Conservation (phyloP, 305 asterid species). For the Andrographis paniculata region DNA sequence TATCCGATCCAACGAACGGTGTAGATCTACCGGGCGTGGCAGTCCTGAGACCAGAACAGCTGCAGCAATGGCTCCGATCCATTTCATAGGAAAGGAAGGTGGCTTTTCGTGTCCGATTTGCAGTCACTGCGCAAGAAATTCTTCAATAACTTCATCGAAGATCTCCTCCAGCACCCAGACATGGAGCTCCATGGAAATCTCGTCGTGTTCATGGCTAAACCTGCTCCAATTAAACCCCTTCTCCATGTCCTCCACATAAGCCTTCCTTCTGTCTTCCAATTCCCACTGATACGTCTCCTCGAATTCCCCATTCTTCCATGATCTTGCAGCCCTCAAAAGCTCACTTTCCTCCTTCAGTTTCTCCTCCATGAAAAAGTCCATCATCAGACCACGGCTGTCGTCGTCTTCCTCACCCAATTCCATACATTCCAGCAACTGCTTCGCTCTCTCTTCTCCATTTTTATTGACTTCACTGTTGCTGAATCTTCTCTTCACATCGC, state of each 20-base stretch:
- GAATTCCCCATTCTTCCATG: constrained; percentile 39
- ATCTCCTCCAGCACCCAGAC: constrained; percentile 29
- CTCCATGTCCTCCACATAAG: constrained; percentile 54
- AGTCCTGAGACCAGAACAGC: too few relatives aligned
- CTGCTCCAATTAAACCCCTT: constrained; percentile 41
- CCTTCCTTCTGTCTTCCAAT: constrained; percentile 29
- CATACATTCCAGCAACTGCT: constrained; percentile 22
- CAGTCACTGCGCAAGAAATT: constrained; percentile 10
- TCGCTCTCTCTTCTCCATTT: constrained; percentile 31
- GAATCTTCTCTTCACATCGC: constrained; percentile 24
- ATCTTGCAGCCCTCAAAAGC: constrained; percentile 27
- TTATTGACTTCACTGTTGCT: constrained; percentile 1
- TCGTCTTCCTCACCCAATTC: not conserved
- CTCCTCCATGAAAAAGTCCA: constrained; percentile 49
- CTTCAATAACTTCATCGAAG: constrained; percentile 33
- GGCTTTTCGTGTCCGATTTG: not conserved
- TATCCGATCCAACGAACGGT: too few relatives aligned
- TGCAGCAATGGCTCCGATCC: too few relatives aligned
- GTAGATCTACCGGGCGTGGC: too few relatives aligned
- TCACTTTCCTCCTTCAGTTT: constrained; percentile 22
- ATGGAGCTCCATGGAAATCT: constrained; percentile 36
- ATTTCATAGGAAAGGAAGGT: too few relatives aligned
- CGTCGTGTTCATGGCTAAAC: constrained; percentile 38
- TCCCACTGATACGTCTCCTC: constrained; percentile 48
- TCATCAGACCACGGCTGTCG: constrained; percentile 18